Base-by-base conservation (phyloP, 1,284 basidiomycete genomes). In the Marasmius sp. region DNA sequence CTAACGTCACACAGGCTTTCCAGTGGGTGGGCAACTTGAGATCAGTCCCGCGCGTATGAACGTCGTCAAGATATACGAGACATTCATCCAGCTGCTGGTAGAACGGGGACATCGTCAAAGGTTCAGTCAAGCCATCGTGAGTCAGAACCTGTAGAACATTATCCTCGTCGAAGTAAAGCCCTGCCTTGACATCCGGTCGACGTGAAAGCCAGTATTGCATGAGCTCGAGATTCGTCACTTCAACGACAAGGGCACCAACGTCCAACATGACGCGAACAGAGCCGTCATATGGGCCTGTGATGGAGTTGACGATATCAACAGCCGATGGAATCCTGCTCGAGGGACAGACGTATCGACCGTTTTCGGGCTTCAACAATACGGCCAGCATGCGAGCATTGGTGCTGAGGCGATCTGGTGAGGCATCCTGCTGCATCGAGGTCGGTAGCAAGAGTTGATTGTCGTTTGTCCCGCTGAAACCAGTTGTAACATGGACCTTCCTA, bases 391-490 rank as follows among this genome's bases (percentile, higher is more conserved):
- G 75, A 1, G 83, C 83, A 57, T 84, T 85, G 1, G 82, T 85
- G 20, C 74, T 70, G 0, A 68, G 70, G 60, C 84, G 82, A 37
- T 74, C 71, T 0, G 72, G 64, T 0, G 75, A 74, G 59, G 84
- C 81, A 0, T 65, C 59, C 58, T 85, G 84, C 0, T 62, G 64
- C 48, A 85, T 81, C 0, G 78, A 77, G 0, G 73, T 72, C 0
- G 83, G 84, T 2, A 85, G 70, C 1, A 86, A 68, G 59, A 82
- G 78, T 49, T 70, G 74, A 37, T 78, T 79, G 63, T 86, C 84
- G 53, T 85, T 86, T 1, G 84, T 85, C 7, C 85, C 84, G 49
- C 82, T 85, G 65, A 85, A 86, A 0, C 84, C 84, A 1, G 81
- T 85, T 3, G 71, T 79, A 10, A 76, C 38, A 33, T 76, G 71